phyloP scores from a whole-genome alignment of 148 eudicot genomes.

The Rhododendron ovatum region DNA sequence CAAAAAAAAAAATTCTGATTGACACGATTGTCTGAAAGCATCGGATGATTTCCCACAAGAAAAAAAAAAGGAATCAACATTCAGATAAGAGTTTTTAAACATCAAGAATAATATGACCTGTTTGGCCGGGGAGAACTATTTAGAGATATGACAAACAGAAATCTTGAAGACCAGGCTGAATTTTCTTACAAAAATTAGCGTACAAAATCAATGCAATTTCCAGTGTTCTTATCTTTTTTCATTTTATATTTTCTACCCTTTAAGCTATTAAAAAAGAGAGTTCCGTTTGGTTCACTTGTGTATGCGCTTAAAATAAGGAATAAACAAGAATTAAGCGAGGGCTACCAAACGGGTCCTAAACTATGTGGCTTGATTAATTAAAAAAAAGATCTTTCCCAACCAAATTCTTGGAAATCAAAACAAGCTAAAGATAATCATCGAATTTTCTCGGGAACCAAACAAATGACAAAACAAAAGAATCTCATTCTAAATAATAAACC shows the following conservation, averaged over 20 bases:
- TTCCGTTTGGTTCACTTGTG: neutral
- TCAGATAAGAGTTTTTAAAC: neutral
- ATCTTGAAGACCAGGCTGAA: neutral
- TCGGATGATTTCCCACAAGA: neutral
- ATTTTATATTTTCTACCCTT: neutral
- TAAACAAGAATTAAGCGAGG: neutral
- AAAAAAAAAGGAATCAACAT: neutral
- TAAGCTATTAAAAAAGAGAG: neutral
- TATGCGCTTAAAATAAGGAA: neutral
- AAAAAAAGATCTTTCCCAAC: neutral
- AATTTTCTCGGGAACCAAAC: conserved; percentile 13
- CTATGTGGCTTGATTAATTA: neutral
- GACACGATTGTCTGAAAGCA: neutral
- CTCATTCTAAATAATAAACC: neutral
- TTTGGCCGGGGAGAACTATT: conserved; percentile 4
- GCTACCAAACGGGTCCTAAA: neutral
- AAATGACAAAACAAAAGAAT: neutral
- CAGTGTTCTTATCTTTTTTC: neutral
- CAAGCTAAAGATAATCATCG: neutral
- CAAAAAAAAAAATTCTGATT: neutral
- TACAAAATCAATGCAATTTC: neutral
- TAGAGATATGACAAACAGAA: neutral
- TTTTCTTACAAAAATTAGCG: neutral
- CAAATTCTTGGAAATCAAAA: neutral
- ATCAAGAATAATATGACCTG: neutral